A percentile compares a stretch with the other conserved stretches of the same genome.
phyloP scores from a whole-genome alignment of 208 protist species.

The Acanthamoeba rhysodes region DNA sequence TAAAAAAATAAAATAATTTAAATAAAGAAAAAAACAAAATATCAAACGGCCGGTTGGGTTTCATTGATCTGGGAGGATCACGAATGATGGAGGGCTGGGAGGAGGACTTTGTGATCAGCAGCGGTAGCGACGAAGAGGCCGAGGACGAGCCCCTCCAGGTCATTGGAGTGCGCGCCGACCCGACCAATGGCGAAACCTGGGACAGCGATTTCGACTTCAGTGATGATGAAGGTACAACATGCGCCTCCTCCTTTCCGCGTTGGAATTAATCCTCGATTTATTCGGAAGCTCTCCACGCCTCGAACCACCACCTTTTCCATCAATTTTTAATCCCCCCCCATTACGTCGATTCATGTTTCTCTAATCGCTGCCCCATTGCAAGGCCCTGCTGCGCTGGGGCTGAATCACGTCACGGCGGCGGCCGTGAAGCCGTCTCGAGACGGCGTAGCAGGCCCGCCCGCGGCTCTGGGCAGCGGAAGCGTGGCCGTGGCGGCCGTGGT shows the following conservation, averaged over 20 bases:
- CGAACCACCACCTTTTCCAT: too few species aligned
- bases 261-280: neutral
- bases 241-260: neutral
- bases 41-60: neutral
- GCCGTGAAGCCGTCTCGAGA: too few species aligned
- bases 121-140: neutral
- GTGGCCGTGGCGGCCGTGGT: too few species aligned
- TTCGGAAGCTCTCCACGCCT: neutral
- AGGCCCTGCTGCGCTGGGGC: too few species aligned
- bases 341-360: too few species aligned
- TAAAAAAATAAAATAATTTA: too few species aligned
- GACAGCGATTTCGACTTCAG: conserved; percentile 63
- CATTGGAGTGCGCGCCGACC: conserved; percentile 49
- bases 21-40: too few species aligned
- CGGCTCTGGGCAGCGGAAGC: too few species aligned
- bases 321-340: too few species aligned
- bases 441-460: too few species aligned
- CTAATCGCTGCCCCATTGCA: too few species aligned
- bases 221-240: conserved; percentile 14
- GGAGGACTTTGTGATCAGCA: conserved; percentile 26
- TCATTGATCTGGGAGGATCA: neutral
- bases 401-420: too few species aligned
- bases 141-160: conserved; percentile 41
- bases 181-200: conserved; percentile 22
- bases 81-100: conserved; percentile 1